These are phyloP conservation scores for Martiniozyma asiatica DNA, from an alignment of 1,139 yeast genomes.

Conservation along the genomic window DNA sequence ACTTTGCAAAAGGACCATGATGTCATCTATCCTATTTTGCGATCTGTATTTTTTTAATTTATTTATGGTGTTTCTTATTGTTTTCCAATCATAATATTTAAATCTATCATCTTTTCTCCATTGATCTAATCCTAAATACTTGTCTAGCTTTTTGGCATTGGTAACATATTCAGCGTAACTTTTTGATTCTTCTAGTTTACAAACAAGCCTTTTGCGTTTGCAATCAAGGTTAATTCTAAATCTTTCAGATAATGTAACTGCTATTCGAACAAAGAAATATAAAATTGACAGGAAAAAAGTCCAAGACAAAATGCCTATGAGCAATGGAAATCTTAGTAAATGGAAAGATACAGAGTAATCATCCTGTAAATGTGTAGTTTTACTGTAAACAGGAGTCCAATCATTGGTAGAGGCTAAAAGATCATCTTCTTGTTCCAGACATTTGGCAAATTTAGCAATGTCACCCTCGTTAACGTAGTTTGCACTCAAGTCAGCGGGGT, in stretches of 20 bases:
- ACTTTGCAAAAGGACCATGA: conserved; percentile 48
- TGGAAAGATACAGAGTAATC: conserved; percentile 39
- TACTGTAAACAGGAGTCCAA: conserved; percentile 49
- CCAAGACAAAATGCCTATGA: conserved; percentile 44
- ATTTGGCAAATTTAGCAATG: no score
- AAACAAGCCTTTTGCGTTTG: conserved; percentile 36
- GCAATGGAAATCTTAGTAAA: conserved; percentile 54
- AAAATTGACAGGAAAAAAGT: conserved; percentile 34
- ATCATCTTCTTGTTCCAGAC: no score
- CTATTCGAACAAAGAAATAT: conserved; percentile 44
- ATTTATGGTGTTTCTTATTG: conserved; percentile 39
- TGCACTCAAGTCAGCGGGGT: no score
- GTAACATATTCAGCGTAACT: conserved; percentile 52
- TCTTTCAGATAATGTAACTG: conserved; percentile 55
- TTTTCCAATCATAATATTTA: conserved; percentile 57
- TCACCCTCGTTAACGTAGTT: no score
- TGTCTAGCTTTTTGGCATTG: conserved; percentile 48
- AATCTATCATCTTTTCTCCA: conserved; percentile 58
- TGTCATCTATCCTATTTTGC: conserved; percentile 28
- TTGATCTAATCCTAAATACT: conserved; percentile 42
- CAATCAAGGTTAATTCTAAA: conserved; percentile 46
- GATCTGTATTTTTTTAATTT: conserved; percentile 30
- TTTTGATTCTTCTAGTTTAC: conserved; percentile 34
- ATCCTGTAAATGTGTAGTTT: conserved; percentile 15
- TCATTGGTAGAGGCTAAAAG: conserved; percentile 53